A percentile compares a stretch with the other conserved stretches of the same genome.
phyloP scores from a whole-genome alignment of 805 yeast genomes.

The Komagataella pastoris region DNA sequence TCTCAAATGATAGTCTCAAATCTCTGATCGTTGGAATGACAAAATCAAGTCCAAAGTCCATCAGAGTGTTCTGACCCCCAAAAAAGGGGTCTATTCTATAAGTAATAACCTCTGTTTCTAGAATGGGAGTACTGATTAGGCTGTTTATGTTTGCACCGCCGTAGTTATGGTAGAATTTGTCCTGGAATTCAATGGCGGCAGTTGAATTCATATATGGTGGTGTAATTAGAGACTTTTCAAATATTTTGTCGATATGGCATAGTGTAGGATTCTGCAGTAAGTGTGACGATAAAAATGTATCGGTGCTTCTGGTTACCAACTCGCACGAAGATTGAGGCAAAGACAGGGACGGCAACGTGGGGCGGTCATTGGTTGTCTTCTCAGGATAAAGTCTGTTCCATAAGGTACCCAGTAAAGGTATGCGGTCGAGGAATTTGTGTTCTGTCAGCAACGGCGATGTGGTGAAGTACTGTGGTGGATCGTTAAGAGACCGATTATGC shows the following conservation, averaged over 20 bases:
- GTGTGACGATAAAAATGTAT: not conserved
- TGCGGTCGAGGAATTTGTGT: conserved; percentile 1
- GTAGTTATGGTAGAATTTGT: not conserved
- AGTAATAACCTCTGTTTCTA: not conserved
- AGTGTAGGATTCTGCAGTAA: not conserved
- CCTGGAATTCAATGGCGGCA: not conserved
- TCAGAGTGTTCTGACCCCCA: not conserved
- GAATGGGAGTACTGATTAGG: not conserved
- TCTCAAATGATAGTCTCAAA: not conserved
- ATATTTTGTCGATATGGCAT: not conserved
- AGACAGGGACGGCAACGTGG: not conserved
- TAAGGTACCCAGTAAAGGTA: not conserved
- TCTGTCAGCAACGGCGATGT: not conserved
- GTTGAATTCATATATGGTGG: not conserved
- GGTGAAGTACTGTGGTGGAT: not conserved
- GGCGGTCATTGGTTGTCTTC: not conserved
- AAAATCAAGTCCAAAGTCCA: not conserved
- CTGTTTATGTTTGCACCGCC: not conserved
- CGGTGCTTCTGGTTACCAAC: not conserved
- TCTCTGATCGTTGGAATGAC: not conserved
- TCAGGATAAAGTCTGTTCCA: not conserved
- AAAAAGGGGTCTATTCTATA: not conserved
- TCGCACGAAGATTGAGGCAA: not conserved
- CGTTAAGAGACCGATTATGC: conserved; percentile 13
- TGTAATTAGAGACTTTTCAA: not conserved